Conservation (phyloP, 768 basidiomycete species). For the Pisolithus microcarpus region DNA sequence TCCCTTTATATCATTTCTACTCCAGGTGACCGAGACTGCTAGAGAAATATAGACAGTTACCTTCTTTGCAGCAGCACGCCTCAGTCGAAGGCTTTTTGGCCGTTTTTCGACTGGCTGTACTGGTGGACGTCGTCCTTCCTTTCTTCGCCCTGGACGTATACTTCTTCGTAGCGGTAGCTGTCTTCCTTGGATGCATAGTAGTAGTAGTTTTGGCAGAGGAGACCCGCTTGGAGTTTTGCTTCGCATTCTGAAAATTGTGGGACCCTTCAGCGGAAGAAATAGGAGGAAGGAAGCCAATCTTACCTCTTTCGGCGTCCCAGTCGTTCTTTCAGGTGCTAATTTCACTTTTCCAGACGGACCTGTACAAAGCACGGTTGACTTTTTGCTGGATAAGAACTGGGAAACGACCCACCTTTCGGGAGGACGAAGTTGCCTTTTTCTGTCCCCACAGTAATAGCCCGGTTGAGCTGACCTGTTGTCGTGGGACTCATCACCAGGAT, state of each 20-base stretch:
- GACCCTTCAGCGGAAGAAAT: not conserved
- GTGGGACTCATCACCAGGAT: conserved; percentile 38
- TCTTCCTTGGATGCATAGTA: not conserved
- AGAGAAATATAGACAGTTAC: conserved; percentile 1
- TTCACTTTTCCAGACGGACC: conserved; percentile 24
- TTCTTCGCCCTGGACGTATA: conserved; percentile 23
- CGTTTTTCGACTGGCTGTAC: conserved; percentile 3
- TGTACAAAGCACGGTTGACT: not conserved
- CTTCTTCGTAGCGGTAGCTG: conserved; percentile 8
- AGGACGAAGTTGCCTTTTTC: conserved; percentile 46
- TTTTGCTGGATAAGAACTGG: not conserved
- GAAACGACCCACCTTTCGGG: conserved; percentile 38
- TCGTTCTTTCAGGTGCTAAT: conserved; percentile 11
- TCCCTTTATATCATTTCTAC: not conserved
- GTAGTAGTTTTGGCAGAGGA: not conserved
- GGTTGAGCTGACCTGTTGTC: conserved; percentile 42
- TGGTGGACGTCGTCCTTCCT: conserved; percentile 7
- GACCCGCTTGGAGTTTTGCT: conserved; percentile 2
- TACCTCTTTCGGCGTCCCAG: conserved; percentile 13
- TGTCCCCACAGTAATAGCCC: conserved; percentile 47
- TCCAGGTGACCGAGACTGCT: not conserved
- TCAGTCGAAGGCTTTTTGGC: conserved; percentile 3
- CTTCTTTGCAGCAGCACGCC: conserved; percentile 3
- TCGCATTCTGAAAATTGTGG: conserved; percentile 8
- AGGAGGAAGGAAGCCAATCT: not conserved